Conservation (phyloP, 768 basidiomycete species). For the Krasilnikovozyma curviuscula region DNA sequence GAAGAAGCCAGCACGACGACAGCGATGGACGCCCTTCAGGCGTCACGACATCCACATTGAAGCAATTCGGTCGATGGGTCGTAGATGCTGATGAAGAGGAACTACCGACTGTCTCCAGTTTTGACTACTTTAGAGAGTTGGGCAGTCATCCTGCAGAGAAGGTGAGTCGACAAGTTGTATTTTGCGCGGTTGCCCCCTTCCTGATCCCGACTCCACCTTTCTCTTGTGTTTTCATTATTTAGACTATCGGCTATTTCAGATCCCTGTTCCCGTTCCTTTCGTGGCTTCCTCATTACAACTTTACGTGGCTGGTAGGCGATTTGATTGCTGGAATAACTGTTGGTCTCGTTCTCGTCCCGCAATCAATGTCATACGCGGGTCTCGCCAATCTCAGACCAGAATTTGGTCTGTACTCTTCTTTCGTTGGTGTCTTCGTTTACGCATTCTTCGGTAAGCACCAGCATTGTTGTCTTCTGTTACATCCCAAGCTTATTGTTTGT, state of each 20-base stretch:
- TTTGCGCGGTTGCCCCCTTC: no score
- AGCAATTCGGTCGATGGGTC: no score
- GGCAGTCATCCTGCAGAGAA: no score
- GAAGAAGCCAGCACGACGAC: no score
- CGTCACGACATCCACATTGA: no score
- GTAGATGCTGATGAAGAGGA: no score
- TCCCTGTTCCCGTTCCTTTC: slow-evolving; percentile 64
- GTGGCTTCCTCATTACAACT: slow-evolving; percentile 70
- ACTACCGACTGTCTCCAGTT: no score
- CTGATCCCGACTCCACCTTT: no score
- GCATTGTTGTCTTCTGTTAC: neutral
- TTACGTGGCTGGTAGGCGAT: slow-evolving; percentile 52
- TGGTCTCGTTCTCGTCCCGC: slow-evolving; percentile 86
- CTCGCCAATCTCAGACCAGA: slow-evolving; percentile 59
- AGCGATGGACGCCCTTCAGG: no score
- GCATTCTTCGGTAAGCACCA: slow-evolving; percentile 21
- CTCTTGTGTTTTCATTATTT: no score
- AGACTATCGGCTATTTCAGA: slow-evolving; percentile 46
- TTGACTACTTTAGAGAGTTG: no score
- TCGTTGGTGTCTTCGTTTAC: slow-evolving; percentile 68
- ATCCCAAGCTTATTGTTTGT: neutral
- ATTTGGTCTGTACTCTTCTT: slow-evolving; percentile 86
- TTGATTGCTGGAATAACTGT: slow-evolving; percentile 42
- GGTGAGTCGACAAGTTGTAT: no score
- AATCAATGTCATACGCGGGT: slow-evolving; percentile 35